A percentile compares a stretch with the other conserved stretches of the same genome.
Evolutionary conservation across 2,329 filamentous ascomycete genomes (phyloP).

Genomic region (Scopulariopsis brevicaulis): DNA sequence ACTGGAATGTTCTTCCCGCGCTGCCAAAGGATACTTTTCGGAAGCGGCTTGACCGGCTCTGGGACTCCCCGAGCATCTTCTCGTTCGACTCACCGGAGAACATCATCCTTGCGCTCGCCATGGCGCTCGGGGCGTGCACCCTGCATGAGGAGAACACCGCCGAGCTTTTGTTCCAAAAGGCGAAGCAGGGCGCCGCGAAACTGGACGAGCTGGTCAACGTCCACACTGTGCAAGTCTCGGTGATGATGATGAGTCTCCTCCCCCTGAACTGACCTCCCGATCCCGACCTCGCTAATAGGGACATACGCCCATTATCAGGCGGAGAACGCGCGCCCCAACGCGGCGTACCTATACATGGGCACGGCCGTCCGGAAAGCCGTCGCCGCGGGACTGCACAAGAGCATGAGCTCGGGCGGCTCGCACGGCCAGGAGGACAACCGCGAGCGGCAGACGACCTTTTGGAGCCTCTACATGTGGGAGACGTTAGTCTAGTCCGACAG

Average conservation of each 20-base stretch:
- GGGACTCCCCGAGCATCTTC: conserved; percentile 16
- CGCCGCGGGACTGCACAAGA: conserved; percentile 30
- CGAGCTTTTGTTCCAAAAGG: conserved; percentile 28
- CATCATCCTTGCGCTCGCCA: conserved; percentile 22
- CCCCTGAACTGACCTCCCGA: not conserved
- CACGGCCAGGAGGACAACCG: conserved; percentile 20
- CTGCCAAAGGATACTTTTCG: conserved; percentile 21
- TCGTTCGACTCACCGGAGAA: conserved; percentile 21
- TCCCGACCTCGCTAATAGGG: not conserved
- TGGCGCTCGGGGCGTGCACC: conserved; percentile 24
- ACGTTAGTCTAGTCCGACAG: conserved; percentile 17
- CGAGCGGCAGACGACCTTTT: conserved; percentile 19
- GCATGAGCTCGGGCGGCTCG: conserved; percentile 17
- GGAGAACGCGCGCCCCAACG: conserved; percentile 30
- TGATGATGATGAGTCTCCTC: conserved; percentile 28
- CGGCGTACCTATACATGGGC: conserved; percentile 26
- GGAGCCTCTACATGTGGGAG: conserved; percentile 27
- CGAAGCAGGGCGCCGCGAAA: conserved; percentile 21
- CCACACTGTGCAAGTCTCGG: conserved; percentile 27
- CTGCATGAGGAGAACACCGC: conserved; percentile 25
- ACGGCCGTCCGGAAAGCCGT: conserved; percentile 27
- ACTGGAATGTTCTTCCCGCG: conserved; percentile 25
- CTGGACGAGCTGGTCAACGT: conserved; percentile 31
- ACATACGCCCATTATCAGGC: conserved; percentile 27
- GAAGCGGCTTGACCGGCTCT: conserved; percentile 20